Evolutionary conservation across 805 yeast species (phyloP).

Genomic region (Millerozyma acaciae): DNA sequence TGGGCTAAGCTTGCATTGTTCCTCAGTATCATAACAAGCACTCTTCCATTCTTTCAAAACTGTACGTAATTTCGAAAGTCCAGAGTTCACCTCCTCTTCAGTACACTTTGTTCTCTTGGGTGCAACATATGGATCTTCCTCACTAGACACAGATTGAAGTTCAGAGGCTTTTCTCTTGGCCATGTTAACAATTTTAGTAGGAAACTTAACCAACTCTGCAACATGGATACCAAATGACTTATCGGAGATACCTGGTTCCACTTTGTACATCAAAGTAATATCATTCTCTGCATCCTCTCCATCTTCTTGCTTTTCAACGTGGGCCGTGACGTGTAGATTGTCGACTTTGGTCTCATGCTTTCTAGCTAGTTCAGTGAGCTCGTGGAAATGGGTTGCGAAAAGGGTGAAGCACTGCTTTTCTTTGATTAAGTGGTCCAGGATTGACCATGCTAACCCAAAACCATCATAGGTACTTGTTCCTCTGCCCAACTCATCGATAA

Average conservation of each 20-base stretch:
- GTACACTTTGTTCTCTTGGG: conserved; percentile 50
- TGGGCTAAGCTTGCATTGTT: conserved; percentile 22
- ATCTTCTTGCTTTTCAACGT: conserved; percentile 53
- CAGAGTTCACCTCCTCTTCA: conserved; percentile 49
- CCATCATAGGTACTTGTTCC: conserved; percentile 92
- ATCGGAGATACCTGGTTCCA: conserved; percentile 94
- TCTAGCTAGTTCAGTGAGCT: conserved; percentile 75
- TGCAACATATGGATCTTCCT: conserved; percentile 38
- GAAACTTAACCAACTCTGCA: conserved; percentile 93
- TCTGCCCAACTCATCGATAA: conserved; percentile 94
- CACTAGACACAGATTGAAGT: conserved; percentile 48
- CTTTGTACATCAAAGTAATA: conserved; percentile 85
- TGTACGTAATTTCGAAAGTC: conserved; percentile 46
- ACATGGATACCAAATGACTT: conserved; percentile 98
- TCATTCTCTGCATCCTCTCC: conserved; percentile 45
- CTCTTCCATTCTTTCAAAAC: conserved; percentile 54
- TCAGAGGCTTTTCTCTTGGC: conserved; percentile 93
- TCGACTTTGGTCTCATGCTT: conserved; percentile 55
- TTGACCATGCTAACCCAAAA: conserved; percentile 96
- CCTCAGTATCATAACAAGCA: conserved; percentile 30
- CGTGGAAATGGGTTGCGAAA: conserved; percentile 98
- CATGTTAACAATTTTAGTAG: conserved; percentile 85
- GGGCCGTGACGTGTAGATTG: conserved; percentile 92
- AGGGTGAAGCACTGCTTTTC: conserved; percentile 73
- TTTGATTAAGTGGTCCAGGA: conserved; percentile 76